Evolutionary conservation across 73 alveolate genomes (phyloP), one percentile per base, ranked within the genome.

Genomic region (Paramecium sonneborni): DNA sequence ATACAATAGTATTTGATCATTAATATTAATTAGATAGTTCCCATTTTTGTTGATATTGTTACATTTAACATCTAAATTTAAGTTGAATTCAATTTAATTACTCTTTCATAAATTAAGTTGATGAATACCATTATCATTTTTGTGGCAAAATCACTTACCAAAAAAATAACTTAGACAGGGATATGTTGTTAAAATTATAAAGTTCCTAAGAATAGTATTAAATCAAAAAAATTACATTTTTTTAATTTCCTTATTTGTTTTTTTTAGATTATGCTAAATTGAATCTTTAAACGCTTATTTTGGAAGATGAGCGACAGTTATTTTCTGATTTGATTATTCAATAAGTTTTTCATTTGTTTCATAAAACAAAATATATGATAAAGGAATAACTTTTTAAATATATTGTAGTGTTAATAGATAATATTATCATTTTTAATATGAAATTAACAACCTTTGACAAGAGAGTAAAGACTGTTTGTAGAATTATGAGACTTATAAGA

Each of bases 91-190:
- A 88, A 39, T 67, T 86, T 58, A 26, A 37, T 86, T 14, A 86
- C n/a, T 86, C 69, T 86, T 18, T 15, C 43, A 46, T 86, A 86
- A 20, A 76, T 62, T 58, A 76, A 62, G 18, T 86, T 86, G 18
- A 62, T 57, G 12, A 86, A 62, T 8, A 86, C 88, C 62, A 72
- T 86, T 30, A 88, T 86, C 10, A 86, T 57, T 58, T 86, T 48
- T 2, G 93, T 62, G 15, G 57, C 57, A 39, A 86, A 58, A 39
- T 86, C 62, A 38, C 57, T 72, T 72, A 72, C 32, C 24, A 32
- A 41, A 11, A 32, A 72, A 21, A 43, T 62, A 30, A 3, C 1
- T 62, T 7, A 7, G 35, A 72, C 23, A 72, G 57, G 26, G 86
- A 21, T 38, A 5, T 34, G 35, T 30, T 32, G 24, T 26, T 26